Base-by-base conservation (phyloP, 768 basidiomycete genomes). In the Gautieria morchelliformis region DNA sequence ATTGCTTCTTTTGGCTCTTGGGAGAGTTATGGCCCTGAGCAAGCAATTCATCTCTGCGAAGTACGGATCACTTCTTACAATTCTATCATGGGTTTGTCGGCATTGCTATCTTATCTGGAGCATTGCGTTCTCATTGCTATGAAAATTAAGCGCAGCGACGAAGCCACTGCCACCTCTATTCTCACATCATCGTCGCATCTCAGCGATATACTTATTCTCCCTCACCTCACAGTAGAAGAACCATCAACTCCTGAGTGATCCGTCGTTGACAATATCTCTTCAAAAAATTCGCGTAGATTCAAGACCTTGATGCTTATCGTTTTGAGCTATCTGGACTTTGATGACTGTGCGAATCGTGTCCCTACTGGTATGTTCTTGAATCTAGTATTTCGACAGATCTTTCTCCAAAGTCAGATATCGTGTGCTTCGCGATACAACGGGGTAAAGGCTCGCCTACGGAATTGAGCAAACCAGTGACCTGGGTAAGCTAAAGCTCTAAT, bases 21-120 rank as follows among this genome's bases (percentile, higher is more conserved):
- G 77, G 83, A 84, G 49, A 68, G 72, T 45, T 79, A 78, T 69
- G 78, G 81, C 4, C 84, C 86, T 64, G 83, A 86, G 53, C 69
- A 71, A 7, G 73, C 66, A 2, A 78, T 89, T 59, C 79, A 84
- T 37, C 60, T 88, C n/a, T 80, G 74, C 53, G 82, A 85, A 68
- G 74, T 85, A 10, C 74, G 74, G 30, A 64, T 87, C 15, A 68
- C 71, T 35, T 78, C 77, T 53, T 77, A 82, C 56, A 74, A 76
- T 35, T 35, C 59, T 35, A 55, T 60, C 6, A 73, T 79, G 58
- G 69, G 82, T 83, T 70, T 59, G 77, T 59, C 33, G 51, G 49
- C 24, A 41, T 24, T 27, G 55, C 48, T 55, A 50, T 59, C 24
- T 19, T 47, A 27, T 53, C 48, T 35, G 52, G 5, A 14, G 8